Base-by-base conservation (phyloP, 176 grass and related monocot genomes). In the Aegilops longissima region DNA sequence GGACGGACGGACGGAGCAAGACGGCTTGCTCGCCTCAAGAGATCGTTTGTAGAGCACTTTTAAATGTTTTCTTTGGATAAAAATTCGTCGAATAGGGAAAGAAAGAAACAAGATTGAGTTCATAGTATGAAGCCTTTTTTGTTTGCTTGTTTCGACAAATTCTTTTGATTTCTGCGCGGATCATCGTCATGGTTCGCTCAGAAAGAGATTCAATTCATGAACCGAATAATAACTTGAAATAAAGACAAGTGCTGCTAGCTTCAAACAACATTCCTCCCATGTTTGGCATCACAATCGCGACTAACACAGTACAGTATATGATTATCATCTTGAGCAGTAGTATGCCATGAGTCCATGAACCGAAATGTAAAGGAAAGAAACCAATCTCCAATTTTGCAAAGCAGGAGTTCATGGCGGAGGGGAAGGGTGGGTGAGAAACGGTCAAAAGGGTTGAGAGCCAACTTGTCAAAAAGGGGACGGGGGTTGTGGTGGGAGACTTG, bases 21-120 rank as follows among this genome's bases (percentile, higher is more conserved):
- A 69, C 47, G 62, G 56, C 44, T 78, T 77, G 80, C 47, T 27
- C 33, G 1, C 17, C 3, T 11, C 4, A 38, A 6, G 64, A 42
- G 5, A 74, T 47, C 54, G 65, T 8, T 61, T 77, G 88, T 82
- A 82, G 83, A 77, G 61, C 24, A 9, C 14, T 5, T 29, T 69
- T 7, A 13, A 61, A 27, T 36, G 35, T 75, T 13, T 47, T 45
- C 58, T 76, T 64, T 80, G 13, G 38, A 27, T 68, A 21, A 80
- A 69, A 77, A 61, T 70, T 70, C 72, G 35, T 70, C 72, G 35
- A 77, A 6, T 70, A 75, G 7, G 17, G 21, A 2, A n/a, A 25
- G 71, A 44, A 44, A 11, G 42, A 51, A 47, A 23, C 2, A 1
- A 83, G 63, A 78, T 70, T 13, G 63, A 18, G 61, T 58, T 20